Evolutionary conservation across 2,329 filamentous ascomycete genomes (phyloP), one percentile per base, ranked within the genome.

Genomic region (Botrytis sinoallii): DNA sequence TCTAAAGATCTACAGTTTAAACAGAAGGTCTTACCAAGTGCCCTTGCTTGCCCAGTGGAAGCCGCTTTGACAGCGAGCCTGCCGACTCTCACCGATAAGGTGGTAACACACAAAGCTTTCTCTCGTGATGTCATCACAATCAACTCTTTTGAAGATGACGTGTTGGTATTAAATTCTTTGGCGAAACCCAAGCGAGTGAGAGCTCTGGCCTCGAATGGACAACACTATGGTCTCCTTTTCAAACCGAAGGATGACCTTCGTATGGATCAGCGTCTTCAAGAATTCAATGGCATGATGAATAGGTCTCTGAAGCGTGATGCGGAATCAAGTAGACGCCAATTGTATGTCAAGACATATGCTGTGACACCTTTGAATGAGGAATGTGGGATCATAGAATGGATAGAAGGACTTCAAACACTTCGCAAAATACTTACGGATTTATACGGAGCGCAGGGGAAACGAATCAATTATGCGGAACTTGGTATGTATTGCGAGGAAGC

Each of bases 231-330:
- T 76, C 88, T 99, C 12, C 87, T 99, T 73, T 97, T 97, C 85
- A 99, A 99, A 81, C 97, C 96, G 14, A 98, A 98, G 82, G 96
- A 99, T 81, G 97, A 99, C 82, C 88, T 99, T 38, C 92, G 96
- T 69, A 99, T 97, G 77, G 97, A 99, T 79, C 95, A 98, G 82
- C 93, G 96, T 70, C 90, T 99, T 32, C 99, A 99, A 95, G 97
- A 99, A 81, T 99, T 99, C 86, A 99, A 98, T 81, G 91, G 92
- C 64, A 96, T 98, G 89, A 98, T 99, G 85, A 99, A 99, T 81
- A 89, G 96, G 74, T 94, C 95, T 4, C 84, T 99, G 73, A 97
- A 98, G 81, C 91, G 93, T 75, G 95, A 98, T 79, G 91, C 95
- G 3, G 95, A 98, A 81, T 93, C 94, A 25, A 97, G 93, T 82